Evolutionary conservation across 192 early-diverging fungal genomes (phyloP).

Genomic region (Coemansia sp.): DNA sequence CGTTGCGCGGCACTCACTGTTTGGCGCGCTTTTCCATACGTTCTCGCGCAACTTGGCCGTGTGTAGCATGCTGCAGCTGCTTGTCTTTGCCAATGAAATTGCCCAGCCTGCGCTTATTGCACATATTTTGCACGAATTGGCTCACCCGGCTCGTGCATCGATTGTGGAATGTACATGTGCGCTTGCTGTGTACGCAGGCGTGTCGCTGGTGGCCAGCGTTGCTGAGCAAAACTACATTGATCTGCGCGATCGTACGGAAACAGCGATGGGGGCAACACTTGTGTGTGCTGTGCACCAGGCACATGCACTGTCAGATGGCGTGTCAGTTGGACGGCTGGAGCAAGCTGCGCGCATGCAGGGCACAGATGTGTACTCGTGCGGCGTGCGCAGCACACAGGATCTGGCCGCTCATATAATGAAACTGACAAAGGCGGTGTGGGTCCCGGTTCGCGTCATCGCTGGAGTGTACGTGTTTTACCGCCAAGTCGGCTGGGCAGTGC

Average conservation of each 20-base stretch:
- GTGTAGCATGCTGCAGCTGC: slow-evolving; percentile 19
- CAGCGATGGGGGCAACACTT: slow-evolving; percentile 23
- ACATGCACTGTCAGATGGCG: not conserved
- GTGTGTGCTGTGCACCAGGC: slow-evolving; percentile 20
- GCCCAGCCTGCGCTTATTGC: slow-evolving; percentile 19
- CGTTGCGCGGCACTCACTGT: slow-evolving; percentile 6
- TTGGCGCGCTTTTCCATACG: slow-evolving; percentile 4
- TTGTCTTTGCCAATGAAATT: slow-evolving; percentile 21
- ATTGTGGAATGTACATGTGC: not conserved
- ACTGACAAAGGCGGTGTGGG: slow-evolving; percentile 18
- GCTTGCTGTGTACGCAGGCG: not conserved
- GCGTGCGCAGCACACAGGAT: slow-evolving; percentile 8
- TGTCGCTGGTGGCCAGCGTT: slow-evolving; percentile 1
- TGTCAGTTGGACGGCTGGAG: not conserved
- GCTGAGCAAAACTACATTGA: slow-evolving; percentile 49
- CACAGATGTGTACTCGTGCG: slow-evolving; percentile 32
- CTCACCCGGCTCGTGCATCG: not conserved
- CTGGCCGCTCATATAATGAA: slow-evolving; percentile 18
- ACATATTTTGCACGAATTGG: slow-evolving; percentile 15
- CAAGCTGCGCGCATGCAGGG: not conserved
- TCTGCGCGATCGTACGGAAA: slow-evolving; percentile 16
- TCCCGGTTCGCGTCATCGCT: slow-evolving; percentile 14
- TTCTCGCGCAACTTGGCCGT: slow-evolving; percentile 18
- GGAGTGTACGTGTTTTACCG: slow-evolving; percentile 35
- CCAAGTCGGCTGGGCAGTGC: slow-evolving; percentile 38